Evolutionary conservation across 164 flowering plant species (phyloP).

Genomic region (Tinospora cordifolia): DNA sequence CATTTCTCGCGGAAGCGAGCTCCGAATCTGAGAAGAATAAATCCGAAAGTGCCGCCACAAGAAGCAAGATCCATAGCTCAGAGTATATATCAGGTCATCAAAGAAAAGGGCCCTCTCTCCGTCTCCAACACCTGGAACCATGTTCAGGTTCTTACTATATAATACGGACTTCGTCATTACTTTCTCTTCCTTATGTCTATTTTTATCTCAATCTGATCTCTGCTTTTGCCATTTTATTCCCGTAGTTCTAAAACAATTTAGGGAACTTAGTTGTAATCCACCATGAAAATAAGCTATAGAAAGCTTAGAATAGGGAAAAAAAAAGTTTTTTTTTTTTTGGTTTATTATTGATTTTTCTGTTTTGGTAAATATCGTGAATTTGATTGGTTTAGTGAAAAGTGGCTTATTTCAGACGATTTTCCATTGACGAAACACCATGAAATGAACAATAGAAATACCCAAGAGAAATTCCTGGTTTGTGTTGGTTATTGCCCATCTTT

Average conservation of each 20-base stretch:
- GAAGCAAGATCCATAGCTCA: slow-evolving; percentile 59
- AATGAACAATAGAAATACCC: background rate
- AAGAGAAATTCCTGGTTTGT: too few relatives aligned
- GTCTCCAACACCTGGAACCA: slow-evolving; percentile 59
- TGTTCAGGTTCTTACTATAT: slow-evolving; percentile 31
- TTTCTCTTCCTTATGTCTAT: background rate
- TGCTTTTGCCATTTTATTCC: background rate
- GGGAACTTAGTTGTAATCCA: background rate
- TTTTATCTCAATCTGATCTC: background rate
- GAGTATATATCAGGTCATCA: slow-evolving; percentile 45
- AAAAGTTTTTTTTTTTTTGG: too few relatives aligned
- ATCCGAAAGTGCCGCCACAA: slow-evolving; percentile 62
- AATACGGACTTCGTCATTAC: background rate
- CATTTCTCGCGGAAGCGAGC: slow-evolving; percentile 46
- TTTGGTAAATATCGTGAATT: too few relatives aligned
- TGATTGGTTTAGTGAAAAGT: too few relatives aligned
- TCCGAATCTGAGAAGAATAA: slow-evolving; percentile 61
- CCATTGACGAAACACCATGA: background rate
- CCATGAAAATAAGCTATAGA: too few relatives aligned
- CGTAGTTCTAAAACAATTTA: background rate
- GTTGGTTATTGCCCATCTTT: too few relatives aligned
- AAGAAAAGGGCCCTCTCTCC: slow-evolving; percentile 52
- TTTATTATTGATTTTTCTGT: too few relatives aligned
- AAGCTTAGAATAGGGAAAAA: too few relatives aligned
- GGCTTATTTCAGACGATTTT: too few relatives aligned